These are phyloP conservation scores for Stereocaulon alpinum DNA, from an alignment of 495 filamentous ascomycete genomes.

Conservation along the genomic window DNA sequence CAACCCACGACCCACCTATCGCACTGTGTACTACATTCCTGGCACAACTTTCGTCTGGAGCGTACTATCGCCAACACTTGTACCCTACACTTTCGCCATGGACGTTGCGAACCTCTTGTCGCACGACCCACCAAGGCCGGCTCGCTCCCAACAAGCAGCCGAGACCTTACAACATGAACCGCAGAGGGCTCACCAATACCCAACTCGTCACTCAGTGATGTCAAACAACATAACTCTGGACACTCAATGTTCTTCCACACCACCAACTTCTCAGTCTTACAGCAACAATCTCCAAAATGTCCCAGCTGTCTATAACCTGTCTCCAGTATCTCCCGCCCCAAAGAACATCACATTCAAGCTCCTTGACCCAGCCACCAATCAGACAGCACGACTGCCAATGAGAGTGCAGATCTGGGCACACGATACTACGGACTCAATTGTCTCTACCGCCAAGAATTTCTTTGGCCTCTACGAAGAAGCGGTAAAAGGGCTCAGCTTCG, in stretches of 20 bases:
- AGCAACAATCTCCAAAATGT: slow-evolving; percentile 15
- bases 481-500: slow-evolving; percentile 74
- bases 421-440: slow-evolving; percentile 91
- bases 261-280: slow-evolving; percentile 16
- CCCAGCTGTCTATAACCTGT: slow-evolving; percentile 34
- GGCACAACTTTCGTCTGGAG: background rate
- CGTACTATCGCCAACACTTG: background rate
- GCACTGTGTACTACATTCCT: background rate
- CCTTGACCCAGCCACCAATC: slow-evolving; percentile 59
- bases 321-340: slow-evolving; percentile 44
- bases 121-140: slow-evolving; percentile 22
- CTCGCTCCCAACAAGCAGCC: slow-evolving; percentile 23
- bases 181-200: slow-evolving; percentile 34
- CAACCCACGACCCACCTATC: background rate
- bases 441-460: slow-evolving; percentile 95
- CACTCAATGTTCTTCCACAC: slow-evolving; percentile 15
- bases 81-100: slow-evolving; percentile 21
- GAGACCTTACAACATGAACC: slow-evolving; percentile 35
- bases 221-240: slow-evolving; percentile 26
- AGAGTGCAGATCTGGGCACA: slow-evolving; percentile 84
- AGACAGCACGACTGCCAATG: slow-evolving; percentile 74
- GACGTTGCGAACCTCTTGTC: slow-evolving; percentile 36
- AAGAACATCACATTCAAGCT: slow-evolving; percentile 84
- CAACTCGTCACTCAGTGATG: slow-evolving; percentile 26
- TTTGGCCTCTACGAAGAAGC: slow-evolving; percentile 78